Evolutionary conservation across 163 green algal species (phyloP), one percentile per base, ranked within the genome.

Genomic region (Scenedesmus sp.): DNA sequence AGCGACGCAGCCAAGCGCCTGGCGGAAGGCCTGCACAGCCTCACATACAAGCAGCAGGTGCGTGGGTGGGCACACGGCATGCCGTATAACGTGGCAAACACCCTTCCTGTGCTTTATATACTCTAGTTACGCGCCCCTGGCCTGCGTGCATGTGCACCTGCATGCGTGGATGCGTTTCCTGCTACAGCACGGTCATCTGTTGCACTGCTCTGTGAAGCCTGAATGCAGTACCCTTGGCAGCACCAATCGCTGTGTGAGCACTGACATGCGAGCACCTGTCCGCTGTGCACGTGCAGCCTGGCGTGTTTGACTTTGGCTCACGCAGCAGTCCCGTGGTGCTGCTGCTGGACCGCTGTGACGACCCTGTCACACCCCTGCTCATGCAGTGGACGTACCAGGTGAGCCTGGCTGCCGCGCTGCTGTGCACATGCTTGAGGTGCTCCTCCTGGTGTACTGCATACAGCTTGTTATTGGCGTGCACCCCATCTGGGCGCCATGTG

Each of bases 331-430:
- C 97, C 0, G 87, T 99, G 55, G 92, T 99, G 91, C 94, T 99
- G 55, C 91, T 99, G 9, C 83, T 99, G 82, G 98, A 99, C 92
- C 93, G 98, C 7, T 93, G 95, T 34, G 98, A 99, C 82, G 98
- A 99, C 93, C 98, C 98, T 0, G 98, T 99, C n/a, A 99, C 98
- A 0, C 98, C 98, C 6, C 95, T 99, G 82, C 97, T 99, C 9
- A 96, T 94, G 52, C 98, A 99, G 94, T 99, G 98, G 98, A 99
- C 97, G 0, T 96, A 94, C 76, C 92, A 97, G 92, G 97, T 94
- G 77, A 46, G 56, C 34, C 4, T 1, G 12, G 34, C 46, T 23
- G 4, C 12, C 23, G 23, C 26, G 16, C 23, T 16, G 34, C 34
- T 46, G 34, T 46, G 34, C 34, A 46, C 34, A 46, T 46, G 34